Base-by-base conservation (phyloP, 2,329 filamentous ascomycete genomes). In the Clonostachys sp. region DNA sequence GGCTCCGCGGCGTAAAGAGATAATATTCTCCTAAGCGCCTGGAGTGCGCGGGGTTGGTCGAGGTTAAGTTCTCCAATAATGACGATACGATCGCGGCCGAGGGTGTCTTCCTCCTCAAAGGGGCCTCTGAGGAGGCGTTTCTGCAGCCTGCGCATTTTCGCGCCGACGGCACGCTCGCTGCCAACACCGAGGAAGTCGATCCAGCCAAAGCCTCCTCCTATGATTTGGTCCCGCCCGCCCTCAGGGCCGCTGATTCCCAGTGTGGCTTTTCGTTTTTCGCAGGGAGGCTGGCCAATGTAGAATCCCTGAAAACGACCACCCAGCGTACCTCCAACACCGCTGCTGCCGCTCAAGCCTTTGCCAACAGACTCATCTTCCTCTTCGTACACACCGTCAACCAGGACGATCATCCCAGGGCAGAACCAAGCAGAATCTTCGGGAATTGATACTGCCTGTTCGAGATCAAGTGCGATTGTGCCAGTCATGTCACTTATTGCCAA, bases 351-450 rank as follows among this genome's bases (percentile, higher is more conserved):
- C 5, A 95, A 74, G 0, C 81, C 83, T 17, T 83, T 84, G 14
- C 85, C 84, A 2, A 76, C 70, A 17, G 81, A 84, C 52, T 84
- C 80, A 51, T 91, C 89, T 57, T 96, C 91, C 63, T 97, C 94
- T 62, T 96, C 91, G 60, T 99, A 99, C n/a, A 92, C 84, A 7
- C 94, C 94, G 58, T 99, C 94, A 1, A 96, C 83, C 0, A 99
- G 77, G 5, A 97, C 88, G 43, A 99, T 88, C 91, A 97, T 97
- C 4, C 95, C 95, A 0, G 94, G 91, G 6, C 86, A 84, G 61
- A 96, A 96, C 87, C 91, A 99, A 5, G 89, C 86, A 20, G 89
- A 90, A 60, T 92, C 85, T 50, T 90, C 84, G 0, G 91, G 91
- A 47, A 96, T 86, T 13, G 87, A 83, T 18, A 84, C 83, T 0